Conservation (phyloP, 1,284 basidiomycete species). For the Omphalotus olearius region DNA sequence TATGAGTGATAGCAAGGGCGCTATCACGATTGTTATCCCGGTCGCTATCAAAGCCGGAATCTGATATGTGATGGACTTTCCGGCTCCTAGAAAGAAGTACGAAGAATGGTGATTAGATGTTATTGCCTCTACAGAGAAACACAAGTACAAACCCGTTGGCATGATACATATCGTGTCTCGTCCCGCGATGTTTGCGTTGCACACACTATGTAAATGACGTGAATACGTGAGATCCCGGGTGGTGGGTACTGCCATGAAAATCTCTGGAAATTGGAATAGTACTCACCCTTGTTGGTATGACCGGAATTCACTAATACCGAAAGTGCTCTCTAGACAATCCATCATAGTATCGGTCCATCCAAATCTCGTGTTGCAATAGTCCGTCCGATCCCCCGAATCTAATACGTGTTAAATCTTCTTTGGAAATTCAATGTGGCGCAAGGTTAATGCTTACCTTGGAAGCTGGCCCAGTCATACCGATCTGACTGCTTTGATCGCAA, state of each 20-base stretch:
- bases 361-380: slow-evolving; percentile 33
- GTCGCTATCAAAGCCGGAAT: slow-evolving; percentile 79
- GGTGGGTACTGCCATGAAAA: background rate
- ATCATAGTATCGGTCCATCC: slow-evolving; percentile 36
- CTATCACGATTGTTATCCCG: slow-evolving; percentile 86
- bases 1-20: slow-evolving; percentile 78
- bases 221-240: slow-evolving; percentile 1
- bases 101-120: no score
- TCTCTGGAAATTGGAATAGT: background rate
- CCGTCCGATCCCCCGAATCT: slow-evolving; percentile 20
- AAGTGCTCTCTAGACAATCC: slow-evolving; percentile 52
- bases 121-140: no score
- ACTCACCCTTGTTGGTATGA: slow-evolving; percentile 52
- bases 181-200: slow-evolving; percentile 83
- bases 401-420: no score
- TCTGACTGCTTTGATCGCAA: no score
- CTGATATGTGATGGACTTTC: slow-evolving; percentile 89
- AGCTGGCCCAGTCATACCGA: no score
- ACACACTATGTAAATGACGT: slow-evolving; percentile 48
- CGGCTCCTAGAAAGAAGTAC: slow-evolving; percentile 54
- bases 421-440: no score
- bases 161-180: slow-evolving; percentile 83
- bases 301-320: slow-evolving; percentile 58
- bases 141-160: slow-evolving; percentile 64
- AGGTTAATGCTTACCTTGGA: no score